phyloP scores from a whole-genome alignment of 176 grass and related monocot species.

The Oryza meridionalis region DNA sequence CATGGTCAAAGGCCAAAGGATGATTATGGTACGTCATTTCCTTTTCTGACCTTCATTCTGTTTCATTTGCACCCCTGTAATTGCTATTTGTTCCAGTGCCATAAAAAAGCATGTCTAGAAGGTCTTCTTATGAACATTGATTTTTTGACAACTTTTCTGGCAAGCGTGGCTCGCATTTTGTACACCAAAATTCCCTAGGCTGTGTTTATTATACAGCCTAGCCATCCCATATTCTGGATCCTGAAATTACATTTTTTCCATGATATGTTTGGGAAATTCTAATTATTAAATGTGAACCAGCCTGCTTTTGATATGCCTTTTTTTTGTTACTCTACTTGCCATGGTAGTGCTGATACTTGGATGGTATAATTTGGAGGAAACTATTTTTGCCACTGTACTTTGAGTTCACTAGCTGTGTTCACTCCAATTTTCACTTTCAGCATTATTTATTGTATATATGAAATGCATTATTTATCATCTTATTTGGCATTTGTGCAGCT shows the following conservation, averaged over 20 bases:
- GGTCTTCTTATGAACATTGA: not conserved
- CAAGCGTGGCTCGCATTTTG: not conserved
- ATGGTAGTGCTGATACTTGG: not conserved
- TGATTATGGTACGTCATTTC: conserved; percentile 86
- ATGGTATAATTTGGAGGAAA: not conserved
- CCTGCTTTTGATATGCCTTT: not conserved
- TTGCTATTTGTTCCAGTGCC: not conserved
- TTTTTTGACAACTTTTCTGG: not conserved
- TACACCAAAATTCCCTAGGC: not conserved
- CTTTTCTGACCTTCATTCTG: conserved; percentile 15
- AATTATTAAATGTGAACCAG: not conserved
- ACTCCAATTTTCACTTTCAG: conserved; percentile 5
- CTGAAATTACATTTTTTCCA: not conserved
- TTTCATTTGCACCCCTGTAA: not conserved
- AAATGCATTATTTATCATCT: conserved; percentile 26
- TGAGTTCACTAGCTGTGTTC: not conserved
- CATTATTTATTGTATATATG: conserved; percentile 8
- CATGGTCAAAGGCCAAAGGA: conserved; percentile 96
- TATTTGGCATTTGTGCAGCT: conserved; percentile 53
- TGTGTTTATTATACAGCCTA: not conserved
- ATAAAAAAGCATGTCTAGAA: not conserved
- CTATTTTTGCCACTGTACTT: conserved; percentile 4
- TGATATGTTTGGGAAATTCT: not conserved
- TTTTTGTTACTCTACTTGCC: not conserved
- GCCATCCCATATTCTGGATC: not conserved